Evolutionary conservation across 352 stramenopile species (phyloP).

Genomic region (Pythium myriotylum): DNA sequence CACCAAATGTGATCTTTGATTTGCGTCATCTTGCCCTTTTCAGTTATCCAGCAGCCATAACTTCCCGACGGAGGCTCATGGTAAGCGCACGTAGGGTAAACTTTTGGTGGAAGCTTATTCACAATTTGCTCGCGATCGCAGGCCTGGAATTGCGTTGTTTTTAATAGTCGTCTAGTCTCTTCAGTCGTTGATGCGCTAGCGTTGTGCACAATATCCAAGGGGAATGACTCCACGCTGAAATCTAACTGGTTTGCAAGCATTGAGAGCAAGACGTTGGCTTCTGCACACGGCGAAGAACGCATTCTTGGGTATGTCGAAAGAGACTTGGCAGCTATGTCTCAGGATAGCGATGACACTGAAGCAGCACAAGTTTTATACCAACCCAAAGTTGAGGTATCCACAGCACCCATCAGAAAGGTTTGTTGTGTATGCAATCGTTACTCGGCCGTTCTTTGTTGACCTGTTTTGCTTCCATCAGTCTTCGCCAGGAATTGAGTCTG

Average conservation of each 20-base stretch:
- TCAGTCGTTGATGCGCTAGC: conserved; percentile 44
- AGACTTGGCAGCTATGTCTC: conserved; percentile 7
- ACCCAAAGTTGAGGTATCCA: conserved; percentile 6
- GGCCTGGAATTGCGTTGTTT: conserved; percentile 66
- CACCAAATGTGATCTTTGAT: conserved; percentile 3
- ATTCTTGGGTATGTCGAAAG: conserved; percentile 8
- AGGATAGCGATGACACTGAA: too few relatives aligned
- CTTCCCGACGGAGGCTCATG: conserved; percentile 71
- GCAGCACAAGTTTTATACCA: not conserved
- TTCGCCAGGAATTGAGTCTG: too few relatives aligned
- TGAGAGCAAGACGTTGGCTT: conserved; percentile 10
- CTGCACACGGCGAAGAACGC: conserved; percentile 14
- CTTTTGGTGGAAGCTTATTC: not conserved
- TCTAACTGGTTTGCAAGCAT: conserved; percentile 11
- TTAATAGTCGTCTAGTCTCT: conserved; percentile 46
- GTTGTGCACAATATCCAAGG: conserved; percentile 31
- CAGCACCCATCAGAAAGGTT: conserved; percentile 10
- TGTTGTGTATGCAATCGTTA: not conserved
- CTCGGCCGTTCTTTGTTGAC: not conserved
- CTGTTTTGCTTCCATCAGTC: not conserved
- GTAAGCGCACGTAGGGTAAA: conserved; percentile 33
- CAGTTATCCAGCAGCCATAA: conserved; percentile 62
- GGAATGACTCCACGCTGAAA: conserved; percentile 14
- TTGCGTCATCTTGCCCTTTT: conserved; percentile 59
- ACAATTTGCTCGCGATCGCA: not conserved